Evolutionary conservation across 805 yeast species (phyloP), one percentile per base, ranked within the genome.

Genomic region (Metschnikowia chrysomelidarum): DNA sequence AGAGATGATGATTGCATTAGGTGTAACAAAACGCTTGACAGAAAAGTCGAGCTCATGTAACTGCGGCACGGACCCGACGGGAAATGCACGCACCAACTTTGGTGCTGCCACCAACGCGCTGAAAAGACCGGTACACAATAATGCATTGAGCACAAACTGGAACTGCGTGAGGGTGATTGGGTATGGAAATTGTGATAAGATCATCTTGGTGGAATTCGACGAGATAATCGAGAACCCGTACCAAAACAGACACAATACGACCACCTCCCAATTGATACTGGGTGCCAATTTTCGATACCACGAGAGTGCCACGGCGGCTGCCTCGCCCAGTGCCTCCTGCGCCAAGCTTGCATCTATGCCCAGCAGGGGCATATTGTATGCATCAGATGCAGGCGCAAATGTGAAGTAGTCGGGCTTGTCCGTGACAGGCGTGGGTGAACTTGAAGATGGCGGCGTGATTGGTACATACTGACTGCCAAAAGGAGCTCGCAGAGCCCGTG

Each of bases 121-220:
- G 20, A 75, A 51, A 9, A 78, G 67, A 0, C 58, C 16, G 16
- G 78, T 44, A 44, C 93, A 83, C 41, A 84, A 67, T 8, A 64
- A 24, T 4, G 80, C 81, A 48, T 88, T 88, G 49, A 87, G 67
- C 19, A 82, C 51, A 53, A 91, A 91, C 64, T 93, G 98, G 35
- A 82, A 63, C 68, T 89, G 88, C 1, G 97, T 87, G 38, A 93
- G 72, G 1, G 95, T 82, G n/a, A 88, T 78, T 1, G 98, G 96
- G 56, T 79, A 85, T 28, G 74, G 73, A 59, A 82, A 88, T 30
- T 67, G 64, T 44, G 68, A 75, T 41, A 91, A 64, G 30, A 91
- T 87, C 30, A 80, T 66, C 57, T 91, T 91, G 22, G 94, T 80
- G 22, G 91, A 69, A 53, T 87, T 87, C 47, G 82, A 82, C 2